Evolutionary conservation across 345 rosid genomes (phyloP).

Genomic region (Iberis pinnata): DNA sequence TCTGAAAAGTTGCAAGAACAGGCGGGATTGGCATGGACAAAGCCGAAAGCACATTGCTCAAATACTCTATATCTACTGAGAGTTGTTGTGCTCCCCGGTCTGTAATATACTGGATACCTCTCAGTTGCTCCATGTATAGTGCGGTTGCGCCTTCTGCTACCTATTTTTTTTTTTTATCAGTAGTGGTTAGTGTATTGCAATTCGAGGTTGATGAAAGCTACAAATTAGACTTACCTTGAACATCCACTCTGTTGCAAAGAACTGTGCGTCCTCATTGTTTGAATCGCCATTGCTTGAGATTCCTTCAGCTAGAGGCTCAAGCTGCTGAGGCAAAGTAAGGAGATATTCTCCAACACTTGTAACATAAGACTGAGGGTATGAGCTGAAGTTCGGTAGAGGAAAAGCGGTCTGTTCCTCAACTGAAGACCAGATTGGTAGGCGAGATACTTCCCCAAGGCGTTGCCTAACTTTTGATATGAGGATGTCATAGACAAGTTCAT

Average conservation of each 20-base stretch:
- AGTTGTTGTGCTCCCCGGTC: conserved; percentile 94
- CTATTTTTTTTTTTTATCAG: conserved; percentile 26
- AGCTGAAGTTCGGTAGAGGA: conserved; percentile 85
- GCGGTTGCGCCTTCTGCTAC: conserved; percentile 96
- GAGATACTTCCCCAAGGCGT: conserved; percentile 74
- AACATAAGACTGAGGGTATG: conserved; percentile 86
- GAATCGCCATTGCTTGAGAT: conserved; percentile 63
- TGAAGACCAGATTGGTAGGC: conserved; percentile 80
- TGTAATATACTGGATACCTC: conserved; percentile 79
- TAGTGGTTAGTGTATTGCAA: background rate
- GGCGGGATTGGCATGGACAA: conserved; percentile 80
- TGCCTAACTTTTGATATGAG: conserved; percentile 95
- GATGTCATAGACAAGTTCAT: conserved; percentile 87
- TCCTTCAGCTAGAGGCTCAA: conserved; percentile 98
- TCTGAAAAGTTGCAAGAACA: conserved; percentile 67
- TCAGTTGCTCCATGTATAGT: conserved; percentile 84
- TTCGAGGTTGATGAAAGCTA: background rate
- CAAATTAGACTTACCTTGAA: conserved; percentile 57
- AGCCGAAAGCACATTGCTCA: conserved; percentile 93
- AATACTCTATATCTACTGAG: conserved; percentile 80
- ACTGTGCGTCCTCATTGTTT: conserved; percentile 84
- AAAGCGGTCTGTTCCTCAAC: conserved; percentile 76
- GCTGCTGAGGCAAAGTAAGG: conserved; percentile 93
- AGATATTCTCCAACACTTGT: conserved; percentile 94
- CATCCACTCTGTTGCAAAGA: conserved; percentile 99